Conservation (phyloP, 2,329 filamentous ascomycete genomes). For the Coniochaeta prunicola region DNA sequence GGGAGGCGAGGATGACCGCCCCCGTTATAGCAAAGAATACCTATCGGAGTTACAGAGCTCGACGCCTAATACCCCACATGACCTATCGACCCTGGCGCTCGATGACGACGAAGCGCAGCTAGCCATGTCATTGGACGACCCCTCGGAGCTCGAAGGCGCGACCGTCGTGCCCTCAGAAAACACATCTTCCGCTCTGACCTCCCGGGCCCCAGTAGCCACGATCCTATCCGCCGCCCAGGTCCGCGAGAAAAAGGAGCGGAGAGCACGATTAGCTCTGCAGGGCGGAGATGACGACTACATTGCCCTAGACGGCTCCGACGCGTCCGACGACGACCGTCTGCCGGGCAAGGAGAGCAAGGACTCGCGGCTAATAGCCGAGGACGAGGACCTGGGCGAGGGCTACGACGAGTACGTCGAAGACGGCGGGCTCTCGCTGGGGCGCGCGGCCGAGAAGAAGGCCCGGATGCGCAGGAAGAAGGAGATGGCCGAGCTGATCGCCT, state of each 20-base stretch:
- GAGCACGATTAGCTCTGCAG: slow-evolving; percentile 68
- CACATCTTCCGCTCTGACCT: slow-evolving; percentile 19
- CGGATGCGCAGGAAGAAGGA: slow-evolving; percentile 59
- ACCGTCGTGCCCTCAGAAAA: slow-evolving; percentile 52
- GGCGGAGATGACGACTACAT: slow-evolving; percentile 45
- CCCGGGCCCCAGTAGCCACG: slow-evolving; percentile 21
- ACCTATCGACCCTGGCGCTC: slow-evolving; percentile 39
- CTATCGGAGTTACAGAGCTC: slow-evolving; percentile 79
- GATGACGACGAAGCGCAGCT: slow-evolving; percentile 33
- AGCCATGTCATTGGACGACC: slow-evolving; percentile 39
- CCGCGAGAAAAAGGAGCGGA: slow-evolving; percentile 80
- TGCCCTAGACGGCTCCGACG: slow-evolving; percentile 52
- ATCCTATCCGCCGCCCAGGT: slow-evolving; percentile 84
- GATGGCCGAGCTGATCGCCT: slow-evolving; percentile 77
- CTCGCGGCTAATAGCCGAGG: slow-evolving; percentile 71
- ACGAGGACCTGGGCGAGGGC: slow-evolving; percentile 88
- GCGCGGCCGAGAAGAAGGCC: slow-evolving; percentile 69
- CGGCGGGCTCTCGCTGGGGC: slow-evolving; percentile 69
- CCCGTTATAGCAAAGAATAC: slow-evolving; percentile 80
- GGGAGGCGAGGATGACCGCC: slow-evolving; percentile 59
- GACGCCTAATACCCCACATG: slow-evolving; percentile 74
- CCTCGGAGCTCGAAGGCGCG: slow-evolving; percentile 55
- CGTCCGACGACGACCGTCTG: slow-evolving; percentile 26
- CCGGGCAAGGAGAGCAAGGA: slow-evolving; percentile 54
- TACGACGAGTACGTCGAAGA: slow-evolving; percentile 91